These are phyloP conservation scores for Cercospora beticola DNA, from an alignment of 2,329 filamentous ascomycete genomes.

Conservation along the genomic window DNA sequence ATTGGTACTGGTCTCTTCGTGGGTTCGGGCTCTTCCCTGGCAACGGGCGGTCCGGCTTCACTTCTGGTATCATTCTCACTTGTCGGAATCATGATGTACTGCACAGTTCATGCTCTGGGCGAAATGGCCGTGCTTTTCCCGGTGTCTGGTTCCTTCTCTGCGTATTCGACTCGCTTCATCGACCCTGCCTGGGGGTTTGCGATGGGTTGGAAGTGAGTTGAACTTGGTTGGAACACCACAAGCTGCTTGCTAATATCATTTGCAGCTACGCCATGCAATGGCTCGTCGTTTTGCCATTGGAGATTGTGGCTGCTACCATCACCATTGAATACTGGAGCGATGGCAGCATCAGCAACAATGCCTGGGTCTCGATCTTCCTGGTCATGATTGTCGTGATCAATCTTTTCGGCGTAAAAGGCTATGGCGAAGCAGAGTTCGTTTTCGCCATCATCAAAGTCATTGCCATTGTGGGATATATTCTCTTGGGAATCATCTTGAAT, in stretches of 20 bases:
- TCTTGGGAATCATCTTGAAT: constrained; percentile 62
- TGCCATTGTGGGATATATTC: constrained; percentile 62
- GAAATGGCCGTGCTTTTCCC: constrained; percentile 40
- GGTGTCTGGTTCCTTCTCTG: constrained; percentile 39
- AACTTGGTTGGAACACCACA: neutral
- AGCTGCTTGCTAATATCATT: constrained; percentile 16
- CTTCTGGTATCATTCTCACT: constrained; percentile 36
- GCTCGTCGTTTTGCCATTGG: constrained; percentile 37
- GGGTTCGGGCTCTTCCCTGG: constrained; percentile 36
- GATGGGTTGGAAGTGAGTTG: constrained; percentile 38
- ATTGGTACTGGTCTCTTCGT: constrained; percentile 40
- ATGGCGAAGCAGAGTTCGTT: constrained; percentile 40
- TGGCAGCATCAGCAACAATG: constrained; percentile 33
- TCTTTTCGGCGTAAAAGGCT: constrained; percentile 38
- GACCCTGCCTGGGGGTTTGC: constrained; percentile 41
- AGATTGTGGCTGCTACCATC: constrained; percentile 37
- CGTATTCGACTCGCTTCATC: constrained; percentile 39
- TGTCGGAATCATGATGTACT: constrained; percentile 38
- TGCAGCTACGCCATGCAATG: constrained; percentile 37
- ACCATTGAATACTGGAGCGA: constrained; percentile 37
- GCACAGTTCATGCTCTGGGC: constrained; percentile 37
- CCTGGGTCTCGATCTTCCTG: constrained; percentile 39
- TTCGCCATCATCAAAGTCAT: constrained; percentile 40
- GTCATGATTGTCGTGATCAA: constrained; percentile 35
- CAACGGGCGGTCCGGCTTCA: constrained; percentile 37